Base-by-base conservation (phyloP, 2,329 filamentous ascomycete genomes). In the Westerdykella aurantiaca region DNA sequence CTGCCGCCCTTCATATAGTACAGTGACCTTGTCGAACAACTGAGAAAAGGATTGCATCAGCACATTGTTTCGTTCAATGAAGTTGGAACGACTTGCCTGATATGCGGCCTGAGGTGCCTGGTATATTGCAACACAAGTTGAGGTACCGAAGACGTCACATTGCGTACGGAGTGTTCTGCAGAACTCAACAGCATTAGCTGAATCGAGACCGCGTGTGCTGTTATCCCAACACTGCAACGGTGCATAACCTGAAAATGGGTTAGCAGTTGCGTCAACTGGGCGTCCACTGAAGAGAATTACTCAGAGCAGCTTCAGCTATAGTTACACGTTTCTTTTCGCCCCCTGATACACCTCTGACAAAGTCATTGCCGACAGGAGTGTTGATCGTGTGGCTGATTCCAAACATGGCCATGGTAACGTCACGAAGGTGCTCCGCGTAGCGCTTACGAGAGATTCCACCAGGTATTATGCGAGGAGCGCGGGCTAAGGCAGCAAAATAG, bases 291-390 rank as follows among this genome's bases (percentile, higher is more conserved):
- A 80, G 73, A 72, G 86, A 21, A 21, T 21, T 82, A 58, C 83
- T 35, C 6, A 35, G 33, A 5, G 33, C 17, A 35, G 33, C 33
- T 18, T 35, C 85, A 1, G 83, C 84, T 47, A 89, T 86, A 23
- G 80, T 84, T 4, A 90, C 85, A 56, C 86, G 79, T 68, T 90
- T 88, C 64, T 80, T 73, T 72, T 86, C 82, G 56, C 84, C 84
- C 56, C 84, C 83, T n/a, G 79, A 83, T 5, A 63, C 54, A 84
- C 83, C 83, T 46, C 83, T 81, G 16, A 87, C 72, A 57, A 81
- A 86, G 63, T 87, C 83, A 63, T 87, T 85, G 35, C 83, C 83
- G 13, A 87, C 82, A 10, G 75, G 73, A 2, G 83, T 87, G 66
- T 87, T 81, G 55, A 79, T 60, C 1, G 83, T 87, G 67, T 88